Base-by-base conservation (phyloP, 2,329 filamentous ascomycete genomes). In the Ceratocystis diversiconidia region DNA sequence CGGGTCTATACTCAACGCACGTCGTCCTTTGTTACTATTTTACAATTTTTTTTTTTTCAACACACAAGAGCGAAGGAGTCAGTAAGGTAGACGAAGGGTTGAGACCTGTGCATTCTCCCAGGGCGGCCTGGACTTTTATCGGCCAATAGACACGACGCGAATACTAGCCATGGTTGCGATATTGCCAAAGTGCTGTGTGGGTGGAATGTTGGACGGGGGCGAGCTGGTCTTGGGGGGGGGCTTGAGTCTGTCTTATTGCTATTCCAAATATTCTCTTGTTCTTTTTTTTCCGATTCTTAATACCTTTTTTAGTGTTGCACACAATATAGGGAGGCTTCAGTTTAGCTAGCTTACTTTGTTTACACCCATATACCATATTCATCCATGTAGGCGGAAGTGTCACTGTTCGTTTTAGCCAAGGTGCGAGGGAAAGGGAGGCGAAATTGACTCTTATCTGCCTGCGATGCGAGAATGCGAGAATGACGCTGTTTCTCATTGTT, bases 21-120 rank as follows among this genome's bases (percentile, higher is more conserved):
- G 36, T 12, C 48, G n/a, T 10, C 17, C 6, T 10, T 50, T 50
- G 19, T 25, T 57, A 43, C 12, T 62, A 48, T 44, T 48, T 46
- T 43, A 41, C 8, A n/a, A 66, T 68, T 50, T 50, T 55, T 64
- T 25, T 5, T 61, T 46, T 1, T 32, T 32, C 63, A 41, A 36
- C 48, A 64, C 44, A 22, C 32, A 17, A 50, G 22, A 41, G 36
- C 44, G 28, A 15, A 8, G 3, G 12, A 12, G 10, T 12, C 25
- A 50, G 48, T 7, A 5, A 19, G 48, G 22, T n/a, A 19, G 44
- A 50, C 19, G 8, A 12, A 50, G 17, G 22, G n/a, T 50, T 41
- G 36, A 41, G 10, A 41, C 36, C 36, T 41, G 3, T 41, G 10
- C 36, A 41, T 41, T 41, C 36, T 41, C 10, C 10, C 36, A 41